Evolutionary conservation across 108 stramenopile species (phyloP), one percentile per base, ranked within the genome.

Genomic region (Craspedostauros australis): DNA sequence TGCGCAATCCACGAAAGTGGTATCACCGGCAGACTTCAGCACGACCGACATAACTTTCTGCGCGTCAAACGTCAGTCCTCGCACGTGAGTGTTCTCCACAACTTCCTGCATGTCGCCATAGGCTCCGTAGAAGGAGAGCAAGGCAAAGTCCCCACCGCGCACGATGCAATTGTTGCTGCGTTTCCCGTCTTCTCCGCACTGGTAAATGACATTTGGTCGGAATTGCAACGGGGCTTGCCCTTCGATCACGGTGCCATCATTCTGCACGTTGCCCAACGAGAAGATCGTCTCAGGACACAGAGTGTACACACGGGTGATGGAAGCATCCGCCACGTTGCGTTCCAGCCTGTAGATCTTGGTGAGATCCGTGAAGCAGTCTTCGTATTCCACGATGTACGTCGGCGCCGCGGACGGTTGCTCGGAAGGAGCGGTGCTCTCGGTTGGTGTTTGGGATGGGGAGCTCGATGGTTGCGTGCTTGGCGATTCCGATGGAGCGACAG

Each of bases 171-270:
- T 54, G 31, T 72, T 72, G 18, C 14, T 15, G 2, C 54, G 53
- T 15, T 39, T 65, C 24, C 70, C 70, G 41, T 72, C 64, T 11
- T 43, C 19, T n/a, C 70, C 70, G 46, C 70, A 72, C 26, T 65
- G 70, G 47, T 57, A 55, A 8, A 44, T 50, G 28, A 63, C 54
- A 34, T 72, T 72, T 5, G 63, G 52, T 43, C 63, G 44, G 3
- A 63, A 54, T 19, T 45, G 42, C 28, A 72, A 32, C 15, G 54
- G 63, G 25, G 59, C 19, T 46, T 72, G 47, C 28, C 70, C 70
- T 24, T 65, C 46, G 2, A 42, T 49, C 26, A 64, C 46, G 7
- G 28, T 25, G 16, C 50, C 57, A 21, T 40, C 40, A 6, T 46
- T 53, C 24, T 32, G 37, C 36, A 48, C 23, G 18, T 9, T 1